A percentile compares a stretch with the other conserved stretches of the same genome.
These are phyloP conservation scores for Botrytis medusae DNA, from an alignment of 2,329 filamentous ascomycete genomes.

Conservation along the genomic window DNA sequence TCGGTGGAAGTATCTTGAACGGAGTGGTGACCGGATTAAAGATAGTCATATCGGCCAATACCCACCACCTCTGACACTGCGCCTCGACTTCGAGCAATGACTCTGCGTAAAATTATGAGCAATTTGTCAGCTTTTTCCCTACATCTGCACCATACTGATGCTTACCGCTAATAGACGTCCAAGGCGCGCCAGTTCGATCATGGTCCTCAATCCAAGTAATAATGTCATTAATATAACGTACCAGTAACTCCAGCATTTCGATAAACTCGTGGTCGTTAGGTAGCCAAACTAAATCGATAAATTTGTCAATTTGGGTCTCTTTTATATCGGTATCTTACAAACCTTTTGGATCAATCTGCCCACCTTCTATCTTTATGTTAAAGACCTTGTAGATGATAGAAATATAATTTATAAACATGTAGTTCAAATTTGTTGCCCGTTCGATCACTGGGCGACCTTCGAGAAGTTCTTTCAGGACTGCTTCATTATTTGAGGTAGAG, in stretches of 20 bases:
- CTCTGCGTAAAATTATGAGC: background rate
- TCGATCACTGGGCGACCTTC: background rate
- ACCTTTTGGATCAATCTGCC: constrained; percentile 4
- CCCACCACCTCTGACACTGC: constrained; percentile 17
- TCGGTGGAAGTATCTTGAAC: background rate
- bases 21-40: background rate
- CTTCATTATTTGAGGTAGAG: background rate
- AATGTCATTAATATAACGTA: constrained; percentile 2
- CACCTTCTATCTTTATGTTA: constrained; percentile 6
- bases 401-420: constrained; percentile 3
- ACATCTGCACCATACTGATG: background rate
- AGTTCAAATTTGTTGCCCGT: background rate
- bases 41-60: background rate
- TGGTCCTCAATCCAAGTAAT: constrained; percentile 7
- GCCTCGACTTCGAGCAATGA: background rate
- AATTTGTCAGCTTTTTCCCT: background rate
- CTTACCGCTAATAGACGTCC: background rate
- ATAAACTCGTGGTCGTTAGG: constrained; percentile 10
- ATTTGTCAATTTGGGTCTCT: background rate
- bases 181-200: background rate
- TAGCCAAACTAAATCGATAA: background rate
- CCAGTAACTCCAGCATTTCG: constrained; percentile 8
- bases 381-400: constrained; percentile 9
- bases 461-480: background rate
- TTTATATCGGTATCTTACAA: background rate